phyloP scores from a whole-genome alignment of 129 eudicot genomes.

The Arctium minus region DNA sequence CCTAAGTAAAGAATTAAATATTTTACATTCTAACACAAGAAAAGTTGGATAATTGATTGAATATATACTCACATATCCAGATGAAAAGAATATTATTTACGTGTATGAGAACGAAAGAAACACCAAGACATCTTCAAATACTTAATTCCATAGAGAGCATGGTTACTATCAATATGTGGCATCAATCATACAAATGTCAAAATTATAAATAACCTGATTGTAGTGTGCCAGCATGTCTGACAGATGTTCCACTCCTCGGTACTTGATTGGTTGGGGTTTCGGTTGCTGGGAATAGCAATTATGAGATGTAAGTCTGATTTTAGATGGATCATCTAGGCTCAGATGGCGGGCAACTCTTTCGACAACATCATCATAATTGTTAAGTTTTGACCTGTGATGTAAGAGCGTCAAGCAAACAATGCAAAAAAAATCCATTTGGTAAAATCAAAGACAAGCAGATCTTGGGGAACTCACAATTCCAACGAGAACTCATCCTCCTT shows the following conservation, averaged over 20 bases:
- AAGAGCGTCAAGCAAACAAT: neutral
- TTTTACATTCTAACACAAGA: too few relatives aligned
- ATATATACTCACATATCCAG: neutral
- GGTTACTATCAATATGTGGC: neutral
- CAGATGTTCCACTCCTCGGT: conserved; percentile 66
- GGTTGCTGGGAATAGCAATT: conserved; percentile 91
- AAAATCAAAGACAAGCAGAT: neutral
- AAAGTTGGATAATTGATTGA: neutral
- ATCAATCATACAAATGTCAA: neutral
- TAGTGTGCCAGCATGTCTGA: conserved; percentile 79
- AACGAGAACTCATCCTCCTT: conserved; percentile 82
- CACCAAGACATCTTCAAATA: neutral
- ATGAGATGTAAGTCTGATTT: conserved; percentile 86
- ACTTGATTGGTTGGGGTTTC: conserved; percentile 77
- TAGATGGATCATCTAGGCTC: conserved; percentile 64
- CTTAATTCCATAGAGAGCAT: neutral
- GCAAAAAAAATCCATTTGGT: neutral
- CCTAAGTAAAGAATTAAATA: too few relatives aligned
- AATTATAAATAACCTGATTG: conserved; percentile 58
- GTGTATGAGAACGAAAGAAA: neutral
- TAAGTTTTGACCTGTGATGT: conserved; percentile 59
- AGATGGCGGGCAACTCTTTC: conserved; percentile 66
- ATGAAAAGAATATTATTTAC: neutral
- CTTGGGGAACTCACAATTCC: conserved; percentile 52
- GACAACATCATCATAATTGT: conserved; percentile 82